Base-by-base conservation (phyloP, 2,329 filamentous ascomycete genomes). In the Ophiognomonia clavigignenti-juglandacearum region DNA sequence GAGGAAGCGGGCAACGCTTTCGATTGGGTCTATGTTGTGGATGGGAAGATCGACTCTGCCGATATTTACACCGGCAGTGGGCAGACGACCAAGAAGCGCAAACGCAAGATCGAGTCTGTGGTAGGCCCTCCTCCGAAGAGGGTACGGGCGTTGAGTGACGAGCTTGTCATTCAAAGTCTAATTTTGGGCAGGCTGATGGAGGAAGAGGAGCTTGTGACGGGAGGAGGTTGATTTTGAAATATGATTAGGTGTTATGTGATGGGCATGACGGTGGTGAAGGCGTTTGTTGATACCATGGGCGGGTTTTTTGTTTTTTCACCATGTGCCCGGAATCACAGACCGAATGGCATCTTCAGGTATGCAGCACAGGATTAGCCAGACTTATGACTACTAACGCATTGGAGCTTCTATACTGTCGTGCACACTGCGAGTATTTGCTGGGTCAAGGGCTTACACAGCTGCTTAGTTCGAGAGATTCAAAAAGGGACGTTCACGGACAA, bases 141-240 rank as follows among this genome's bases (percentile, higher is more conserved):
- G 51, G 72, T 90, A 31, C 78, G 76, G 53, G 76, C 93, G 37
- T 77, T 95, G 43, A 85, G 83, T 47, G 85, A 95, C 62, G 92
- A 97, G 66, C 82, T 92, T 61, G 82, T 97, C 19, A 83, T 95
- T 46, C 92, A 98, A 72, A 96, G 90, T 64, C 70, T 97, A 50
- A 96, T 98, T 53, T 64, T 96, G 42, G 92, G 91, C 1, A 80
- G 82, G 51, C 67, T 96, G 56, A 78, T 90, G 43, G 84, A 88
- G 52, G 77, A 80, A 41, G 73, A 69, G 11, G 75, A 80, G 55
- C 58, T 71, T 51, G 46, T 54, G 16, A 13, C 29, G n/a, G 43
- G 84, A 88, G 52, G 77, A 80, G 41, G 73, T 69, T 11, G 75
- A 80, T 54, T 58, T 71, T 50, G 45, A 55, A n/a, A 53, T 45